phyloP scores from a whole-genome alignment of 2,329 filamentous ascomycete species.

The Ceratocystis diversiconidia region DNA sequence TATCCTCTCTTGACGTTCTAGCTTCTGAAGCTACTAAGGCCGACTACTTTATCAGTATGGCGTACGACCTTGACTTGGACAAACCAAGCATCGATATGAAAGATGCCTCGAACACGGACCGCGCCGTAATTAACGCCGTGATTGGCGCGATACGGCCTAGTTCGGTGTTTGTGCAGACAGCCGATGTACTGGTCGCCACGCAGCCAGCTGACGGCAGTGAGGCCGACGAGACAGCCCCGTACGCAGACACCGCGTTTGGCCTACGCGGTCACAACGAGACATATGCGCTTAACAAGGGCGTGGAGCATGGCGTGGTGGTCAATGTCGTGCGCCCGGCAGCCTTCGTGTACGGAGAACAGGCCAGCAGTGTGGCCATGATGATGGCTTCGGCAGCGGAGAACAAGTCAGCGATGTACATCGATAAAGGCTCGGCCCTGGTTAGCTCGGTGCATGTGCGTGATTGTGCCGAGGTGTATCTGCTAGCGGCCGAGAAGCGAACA shows the following conservation, averaged over 20 bases:
- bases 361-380: slow-evolving; percentile 26
- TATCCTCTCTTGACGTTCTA: slow-evolving; percentile 28
- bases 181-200: slow-evolving; percentile 23
- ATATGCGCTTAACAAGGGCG: slow-evolving; percentile 23
- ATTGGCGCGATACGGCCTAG: slow-evolving; percentile 25
- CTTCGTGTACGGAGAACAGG: slow-evolving; percentile 32
- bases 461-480: slow-evolving; percentile 29
- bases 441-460: slow-evolving; percentile 31
- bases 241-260: slow-evolving; percentile 21
- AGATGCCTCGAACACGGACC: slow-evolving; percentile 24
- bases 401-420: slow-evolving; percentile 24
- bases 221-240: slow-evolving; percentile 21
- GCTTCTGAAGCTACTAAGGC: slow-evolving; percentile 26
- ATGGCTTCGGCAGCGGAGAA: slow-evolving; percentile 23
- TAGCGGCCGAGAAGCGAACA: slow-evolving; percentile 25
- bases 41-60: slow-evolving; percentile 33
- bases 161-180: slow-evolving; percentile 27
- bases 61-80: slow-evolving; percentile 24
- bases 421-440: slow-evolving; percentile 23
- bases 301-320: slow-evolving; percentile 25
- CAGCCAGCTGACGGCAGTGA: slow-evolving; percentile 24
- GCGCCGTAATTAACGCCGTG: slow-evolving; percentile 27
- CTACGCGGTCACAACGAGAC: slow-evolving; percentile 23
- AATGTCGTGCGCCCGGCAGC: slow-evolving; percentile 29
- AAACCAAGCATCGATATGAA: slow-evolving; percentile 23